These are phyloP conservation scores for Cryptosporidium ryanae DNA, from an alignment of 169 alveolate species.

Conservation along the genomic window DNA sequence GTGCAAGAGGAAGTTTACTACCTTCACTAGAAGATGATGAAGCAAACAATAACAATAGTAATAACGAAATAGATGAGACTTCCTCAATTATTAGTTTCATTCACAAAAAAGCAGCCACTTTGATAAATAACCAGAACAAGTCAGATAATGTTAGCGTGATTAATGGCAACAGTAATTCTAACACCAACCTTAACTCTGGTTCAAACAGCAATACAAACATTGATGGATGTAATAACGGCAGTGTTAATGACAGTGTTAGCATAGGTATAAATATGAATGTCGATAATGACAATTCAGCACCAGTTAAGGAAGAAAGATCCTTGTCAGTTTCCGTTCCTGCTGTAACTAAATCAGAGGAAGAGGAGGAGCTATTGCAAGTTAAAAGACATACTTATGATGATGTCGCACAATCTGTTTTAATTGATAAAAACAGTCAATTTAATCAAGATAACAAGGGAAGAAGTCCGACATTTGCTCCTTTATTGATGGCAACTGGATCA, in stretches of 20 bases:
- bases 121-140: background rate
- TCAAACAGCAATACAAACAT: background rate
- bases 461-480: conserved; percentile 75
- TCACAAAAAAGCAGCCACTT: background rate
- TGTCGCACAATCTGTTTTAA: conserved; percentile 10
- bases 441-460: conserved; percentile 36
- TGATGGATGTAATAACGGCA: too few relatives aligned
- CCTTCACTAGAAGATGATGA: conserved; percentile 43
- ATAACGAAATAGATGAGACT: conserved; percentile 22
- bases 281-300: background rate
- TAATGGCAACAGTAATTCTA: too few relatives aligned
- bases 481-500: conserved; percentile 74
- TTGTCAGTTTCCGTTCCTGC: conserved; percentile 44
- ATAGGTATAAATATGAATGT: background rate
- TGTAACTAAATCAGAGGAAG: conserved; percentile 38
- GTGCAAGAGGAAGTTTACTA: conserved; percentile 70
- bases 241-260: too few relatives aligned
- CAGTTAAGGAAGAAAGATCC: conserved; percentile 53
- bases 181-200: too few relatives aligned
- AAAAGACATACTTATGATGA: conserved; percentile 73
- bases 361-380: conserved; percentile 9
- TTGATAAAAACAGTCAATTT: background rate
- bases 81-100: conserved; percentile 51
- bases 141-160: background rate
- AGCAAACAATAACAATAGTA: background rate